These are phyloP conservation scores for Tinospora cordifolia DNA, from an alignment of 164 flowering plant genomes.

Conservation along the genomic window DNA sequence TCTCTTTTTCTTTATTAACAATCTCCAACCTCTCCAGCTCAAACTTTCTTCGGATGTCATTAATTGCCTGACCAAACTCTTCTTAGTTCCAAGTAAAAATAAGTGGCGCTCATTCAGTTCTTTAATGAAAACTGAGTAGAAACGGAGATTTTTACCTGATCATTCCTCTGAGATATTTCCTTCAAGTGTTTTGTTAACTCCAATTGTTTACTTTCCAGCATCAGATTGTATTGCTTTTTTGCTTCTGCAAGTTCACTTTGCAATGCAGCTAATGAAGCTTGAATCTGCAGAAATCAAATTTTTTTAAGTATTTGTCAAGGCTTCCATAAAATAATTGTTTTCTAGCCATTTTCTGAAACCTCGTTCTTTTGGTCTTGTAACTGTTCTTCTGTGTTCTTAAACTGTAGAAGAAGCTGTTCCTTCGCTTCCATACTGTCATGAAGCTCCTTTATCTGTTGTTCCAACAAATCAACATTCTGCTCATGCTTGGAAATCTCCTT, in stretches of 20 bases:
- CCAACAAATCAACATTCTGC: constrained; percentile 40
- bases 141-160: constrained; percentile 48
- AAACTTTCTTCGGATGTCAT: constrained; percentile 81
- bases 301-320: background rate
- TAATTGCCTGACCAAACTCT: constrained; percentile 64
- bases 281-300: constrained; percentile 38
- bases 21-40: constrained; percentile 86
- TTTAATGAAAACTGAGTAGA: background rate
- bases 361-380: constrained; percentile 53
- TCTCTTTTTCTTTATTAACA: constrained; percentile 66
- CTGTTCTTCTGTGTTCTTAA: constrained; percentile 43
- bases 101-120: background rate
- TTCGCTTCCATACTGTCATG: constrained; percentile 49
- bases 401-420: constrained; percentile 42
- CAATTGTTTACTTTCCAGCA: constrained; percentile 77
- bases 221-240: constrained; percentile 64
- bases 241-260: constrained; percentile 68
- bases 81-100: constrained; percentile 13
- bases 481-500: constrained; percentile 40
- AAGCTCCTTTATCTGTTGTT: constrained; percentile 48
- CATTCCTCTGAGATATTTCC: constrained; percentile 92
- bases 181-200: constrained; percentile 88
- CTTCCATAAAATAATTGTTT: background rate
- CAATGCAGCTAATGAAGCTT: constrained; percentile 41
- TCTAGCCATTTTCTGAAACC: constrained; percentile 31